A percentile compares a stretch with the other conserved stretches of the same genome.
Evolutionary conservation across 2,329 filamentous ascomycete species (phyloP).

Genomic region (Calonectria montana): DNA sequence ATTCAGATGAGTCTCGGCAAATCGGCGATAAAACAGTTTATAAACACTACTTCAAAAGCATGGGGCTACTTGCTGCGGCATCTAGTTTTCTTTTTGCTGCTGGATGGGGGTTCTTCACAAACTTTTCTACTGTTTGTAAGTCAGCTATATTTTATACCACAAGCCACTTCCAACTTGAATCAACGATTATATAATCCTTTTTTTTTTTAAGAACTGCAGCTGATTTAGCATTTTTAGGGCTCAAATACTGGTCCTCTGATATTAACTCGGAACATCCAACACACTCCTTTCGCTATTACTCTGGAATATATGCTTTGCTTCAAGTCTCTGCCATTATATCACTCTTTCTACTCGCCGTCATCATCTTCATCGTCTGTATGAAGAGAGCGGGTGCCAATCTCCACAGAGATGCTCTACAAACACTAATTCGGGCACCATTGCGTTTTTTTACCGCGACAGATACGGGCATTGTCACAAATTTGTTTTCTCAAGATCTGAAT

Average conservation of each 20-base stretch:
- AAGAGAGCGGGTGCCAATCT: conserved; percentile 16
- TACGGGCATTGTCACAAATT: conserved; percentile 47
- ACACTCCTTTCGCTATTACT: conserved; percentile 18
- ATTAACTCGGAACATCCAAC: not conserved
- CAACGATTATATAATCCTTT: not conserved
- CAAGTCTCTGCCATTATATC: conserved; percentile 11
- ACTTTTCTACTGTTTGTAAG: conserved; percentile 48
- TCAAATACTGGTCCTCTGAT: conserved; percentile 35
- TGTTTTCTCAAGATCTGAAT: conserved; percentile 52
- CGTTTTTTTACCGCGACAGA: conserved; percentile 48
- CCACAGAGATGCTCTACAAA: conserved; percentile 18
- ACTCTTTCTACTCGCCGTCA: conserved; percentile 1
- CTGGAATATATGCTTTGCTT: conserved; percentile 25
- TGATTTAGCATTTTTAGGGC: conserved; percentile 17
- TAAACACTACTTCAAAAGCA: conserved; percentile 47
- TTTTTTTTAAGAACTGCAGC: not conserved
- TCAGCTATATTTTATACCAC: rapidly evolving
- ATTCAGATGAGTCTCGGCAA: not conserved
- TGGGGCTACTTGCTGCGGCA: conserved; percentile 29
- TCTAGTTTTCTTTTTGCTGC: conserved; percentile 32
- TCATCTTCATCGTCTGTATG: conserved; percentile 13
- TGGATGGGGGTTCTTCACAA: conserved; percentile 40
- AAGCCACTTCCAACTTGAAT: not conserved
- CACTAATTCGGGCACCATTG: conserved; percentile 39
- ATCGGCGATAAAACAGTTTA: conserved; percentile 48